Percentiles rank a stretch among this genome's conserved stretches.
phyloP scores from a whole-genome alignment of 2,329 filamentous ascomycete genomes.

The Curvularia verruculosa region DNA sequence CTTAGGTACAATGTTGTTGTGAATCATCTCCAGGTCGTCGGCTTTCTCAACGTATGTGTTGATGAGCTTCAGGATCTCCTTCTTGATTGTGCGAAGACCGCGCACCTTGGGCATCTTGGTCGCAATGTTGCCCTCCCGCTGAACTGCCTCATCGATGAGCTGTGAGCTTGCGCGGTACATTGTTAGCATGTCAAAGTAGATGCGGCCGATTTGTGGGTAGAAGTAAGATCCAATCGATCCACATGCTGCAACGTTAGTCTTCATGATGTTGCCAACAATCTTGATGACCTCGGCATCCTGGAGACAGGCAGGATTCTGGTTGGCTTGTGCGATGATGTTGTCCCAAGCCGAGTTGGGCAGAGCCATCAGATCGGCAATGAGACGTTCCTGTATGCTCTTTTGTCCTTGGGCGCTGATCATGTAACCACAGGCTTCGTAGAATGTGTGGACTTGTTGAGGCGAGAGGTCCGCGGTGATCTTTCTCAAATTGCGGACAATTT shows the following conservation, averaged over 20 bases:
- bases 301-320: conserved; percentile 80
- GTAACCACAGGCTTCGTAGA: conserved; percentile 98
- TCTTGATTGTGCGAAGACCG: conserved; percentile 96
- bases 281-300: conserved; percentile 97
- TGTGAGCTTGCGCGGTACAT: conserved; percentile 99
- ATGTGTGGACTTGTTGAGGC: conserved; percentile 97
- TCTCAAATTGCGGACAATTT: conserved; percentile 93
- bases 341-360: conserved; percentile 96
- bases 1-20: conserved; percentile 92
- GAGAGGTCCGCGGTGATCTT: conserved; percentile 96
- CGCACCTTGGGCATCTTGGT: conserved; percentile 98
- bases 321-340: conserved; percentile 87
- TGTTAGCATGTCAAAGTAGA: conserved; percentile 97
- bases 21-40: conserved; percentile 92
- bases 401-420: conserved; percentile 99
- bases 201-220: conserved; percentile 95
- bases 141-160: conserved; percentile 91
- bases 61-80: conserved; percentile 97
- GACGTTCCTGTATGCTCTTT: conserved; percentile 87
- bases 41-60: conserved; percentile 98
- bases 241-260: conserved; percentile 99
- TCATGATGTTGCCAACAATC: conserved; percentile 99
- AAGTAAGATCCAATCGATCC: conserved; percentile 96
- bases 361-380: conserved; percentile 90
- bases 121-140: conserved; percentile 87